Conservation (phyloP, 495 filamentous ascomycete genomes). For the Usnea hakonensis region DNA sequence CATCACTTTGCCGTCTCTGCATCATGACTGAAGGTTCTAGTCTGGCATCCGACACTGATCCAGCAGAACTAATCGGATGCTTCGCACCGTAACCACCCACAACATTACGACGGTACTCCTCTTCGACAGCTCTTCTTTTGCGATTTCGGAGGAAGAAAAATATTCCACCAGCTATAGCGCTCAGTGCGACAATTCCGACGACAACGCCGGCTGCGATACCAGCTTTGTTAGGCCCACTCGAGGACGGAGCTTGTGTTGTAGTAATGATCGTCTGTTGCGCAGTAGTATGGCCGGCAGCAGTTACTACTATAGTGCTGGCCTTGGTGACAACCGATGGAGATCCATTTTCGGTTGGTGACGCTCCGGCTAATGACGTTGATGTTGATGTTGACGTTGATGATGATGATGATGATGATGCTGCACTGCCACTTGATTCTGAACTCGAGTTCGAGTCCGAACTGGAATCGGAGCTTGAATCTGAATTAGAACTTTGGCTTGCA, state of each 20-base stretch:
- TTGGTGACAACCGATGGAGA: constrained; percentile 27
- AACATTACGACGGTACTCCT: constrained; percentile 69
- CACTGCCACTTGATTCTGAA: constrained; percentile 6
- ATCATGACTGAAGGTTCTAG: constrained; percentile 81
- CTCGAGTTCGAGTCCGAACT: constrained; percentile 10
- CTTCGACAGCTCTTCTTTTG: constrained; percentile 64
- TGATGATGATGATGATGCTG: neutral
- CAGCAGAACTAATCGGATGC: constrained; percentile 50
- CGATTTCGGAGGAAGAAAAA: constrained; percentile 72
- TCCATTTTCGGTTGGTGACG: constrained; percentile 11
- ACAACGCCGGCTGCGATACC: constrained; percentile 87
- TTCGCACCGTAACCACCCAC: constrained; percentile 55
- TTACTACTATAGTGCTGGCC: constrained; percentile 36
- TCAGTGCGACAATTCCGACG: constrained; percentile 67
- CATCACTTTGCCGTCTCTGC: constrained; percentile 83
- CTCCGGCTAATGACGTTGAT: neutral
- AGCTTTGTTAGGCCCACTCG: constrained; percentile 50
- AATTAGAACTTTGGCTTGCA: constrained; percentile 7
- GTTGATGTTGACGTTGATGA: neutral
- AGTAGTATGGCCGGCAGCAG: constrained; percentile 27
- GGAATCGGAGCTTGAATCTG: constrained; percentile 17
- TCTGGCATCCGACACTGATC: constrained; percentile 68
- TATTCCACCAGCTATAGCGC: constrained; percentile 54
- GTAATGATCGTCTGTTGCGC: constrained; percentile 18
- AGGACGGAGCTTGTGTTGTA: constrained; percentile 10